Conservation (phyloP, 495 filamentous ascomycete genomes). For the Lophiostoma macrostomum region DNA sequence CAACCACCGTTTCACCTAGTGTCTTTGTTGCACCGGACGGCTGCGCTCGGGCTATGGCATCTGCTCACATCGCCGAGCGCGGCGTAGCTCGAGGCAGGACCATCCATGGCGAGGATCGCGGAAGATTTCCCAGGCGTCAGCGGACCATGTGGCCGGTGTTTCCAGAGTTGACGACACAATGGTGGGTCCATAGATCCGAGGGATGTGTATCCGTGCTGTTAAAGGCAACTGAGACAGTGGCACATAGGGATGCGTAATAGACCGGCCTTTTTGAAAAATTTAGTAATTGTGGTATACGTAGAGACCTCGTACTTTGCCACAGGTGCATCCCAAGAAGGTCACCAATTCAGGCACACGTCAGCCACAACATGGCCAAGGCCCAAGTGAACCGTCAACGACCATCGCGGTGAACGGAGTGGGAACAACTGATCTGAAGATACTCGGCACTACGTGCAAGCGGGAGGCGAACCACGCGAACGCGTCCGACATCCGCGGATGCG, state of each 20-base stretch:
- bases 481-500: slow-evolving; percentile 1
- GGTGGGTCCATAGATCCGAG: background rate
- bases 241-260: background rate
- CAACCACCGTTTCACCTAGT: no score
- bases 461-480: background rate
- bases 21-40: no score
- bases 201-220: background rate
- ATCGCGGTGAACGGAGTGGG: background rate
- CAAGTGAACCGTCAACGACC: background rate
- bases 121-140: slow-evolving; percentile 11
- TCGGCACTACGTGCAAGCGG: background rate
- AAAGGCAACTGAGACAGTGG: slow-evolving; percentile 20
- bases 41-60: background rate
- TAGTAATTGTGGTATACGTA: background rate
- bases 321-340: no score
- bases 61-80: background rate
- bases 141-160: background rate
- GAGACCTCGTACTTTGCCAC: no score
- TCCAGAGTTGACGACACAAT: slow-evolving; percentile 1
- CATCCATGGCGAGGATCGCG: background rate
- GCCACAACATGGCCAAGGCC: background rate
- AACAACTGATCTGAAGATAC: background rate
- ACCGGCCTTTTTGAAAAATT: background rate
- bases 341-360: background rate
- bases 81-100: background rate